Evolutionary conservation across 1,284 basidiomycete species (phyloP).

Genomic region (Schizophyllum amplum): DNA sequence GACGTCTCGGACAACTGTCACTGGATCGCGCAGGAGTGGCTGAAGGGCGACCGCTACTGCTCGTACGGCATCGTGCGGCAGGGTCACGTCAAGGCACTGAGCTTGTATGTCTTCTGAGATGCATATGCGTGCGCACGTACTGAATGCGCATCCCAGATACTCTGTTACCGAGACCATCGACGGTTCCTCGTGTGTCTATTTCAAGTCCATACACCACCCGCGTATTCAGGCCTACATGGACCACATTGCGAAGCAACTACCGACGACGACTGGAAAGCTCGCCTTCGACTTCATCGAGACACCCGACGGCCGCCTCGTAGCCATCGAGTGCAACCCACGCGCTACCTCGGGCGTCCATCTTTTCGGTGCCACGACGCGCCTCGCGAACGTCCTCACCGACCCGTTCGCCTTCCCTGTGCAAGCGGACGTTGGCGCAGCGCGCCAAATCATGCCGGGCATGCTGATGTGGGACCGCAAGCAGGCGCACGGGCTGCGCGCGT

Average conservation of each 20-base stretch:
- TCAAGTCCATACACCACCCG: slow-evolving; percentile 12
- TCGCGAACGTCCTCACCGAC: slow-evolving; percentile 11
- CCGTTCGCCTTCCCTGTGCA: neutral
- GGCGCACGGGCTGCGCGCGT: slow-evolving; percentile 8
- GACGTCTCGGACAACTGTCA: slow-evolving; percentile 10
- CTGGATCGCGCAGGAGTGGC: slow-evolving; percentile 16
- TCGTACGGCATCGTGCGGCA: slow-evolving; percentile 12
- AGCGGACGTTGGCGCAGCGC: slow-evolving; percentile 6
- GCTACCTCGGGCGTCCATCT: slow-evolving; percentile 13
- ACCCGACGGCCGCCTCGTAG: slow-evolving; percentile 6
- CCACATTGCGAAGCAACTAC: slow-evolving; percentile 7
- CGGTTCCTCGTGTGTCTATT: slow-evolving; percentile 17
- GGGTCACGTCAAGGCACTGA: slow-evolving; percentile 10
- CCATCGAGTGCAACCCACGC: slow-evolving; percentile 15
- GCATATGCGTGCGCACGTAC: no score
- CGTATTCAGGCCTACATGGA: slow-evolving; percentile 11
- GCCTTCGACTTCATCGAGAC: slow-evolving; percentile 15
- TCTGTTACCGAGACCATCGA: slow-evolving; percentile 17
- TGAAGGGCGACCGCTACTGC: slow-evolving; percentile 13
- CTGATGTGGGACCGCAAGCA: slow-evolving; percentile 13
- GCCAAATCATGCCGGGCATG: slow-evolving; percentile 16
- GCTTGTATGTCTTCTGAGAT: no score
- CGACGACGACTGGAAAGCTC: slow-evolving; percentile 11
- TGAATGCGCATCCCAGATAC: slow-evolving; percentile 3
- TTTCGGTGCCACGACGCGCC: slow-evolving; percentile 11